Base-by-base conservation (phyloP, 1,284 basidiomycete genomes). In the Cryptococcus sp. region DNA sequence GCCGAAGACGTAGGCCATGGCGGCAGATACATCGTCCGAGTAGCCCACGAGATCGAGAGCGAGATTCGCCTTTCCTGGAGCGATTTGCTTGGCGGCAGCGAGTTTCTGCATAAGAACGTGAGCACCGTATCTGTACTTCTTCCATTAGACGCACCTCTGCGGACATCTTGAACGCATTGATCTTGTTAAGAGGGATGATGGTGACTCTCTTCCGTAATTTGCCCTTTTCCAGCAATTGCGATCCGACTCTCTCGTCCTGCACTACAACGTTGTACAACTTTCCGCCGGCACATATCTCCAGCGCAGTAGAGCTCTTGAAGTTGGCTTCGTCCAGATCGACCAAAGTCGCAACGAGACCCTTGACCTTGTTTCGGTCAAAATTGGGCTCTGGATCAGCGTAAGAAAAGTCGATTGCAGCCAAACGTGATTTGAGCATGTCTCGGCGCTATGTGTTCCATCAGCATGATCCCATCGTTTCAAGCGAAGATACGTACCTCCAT, bases 261-360 rank as follows among this genome's bases (percentile, higher is more conserved):
- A 98, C 91, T 20, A 98, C 89, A 41, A 95, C 89, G 62, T 98
- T 94, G 80, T 91, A 97, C n/a, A 99, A 82, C 63, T 89, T 88
- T 1, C 86, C 88, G 2, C 94, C 93, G 0, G 94, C 94, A 29
- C 91, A 88, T 61, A 98, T 89, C 78, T 99, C 96, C 23, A 99
- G 84, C 1, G 95, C 96, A 0, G 91, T 93, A 1, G 92, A 86
- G 61, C 89, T 89, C 67, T 87, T 81, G 69, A 86, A 87, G 72
- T 93, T 86, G 50, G 83, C 80, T 25, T 84, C 78, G 39, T 87
- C 83, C 1, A 99, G 84, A 0, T 85, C 82, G 63, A 97, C 86
- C 20, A 98, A 84, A 20, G 86, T 87, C 0, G 89, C 93, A n/a
- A 94, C 88, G n/a, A 91, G 83, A 46, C 96, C 96, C 72, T 95